Conservation (phyloP, 129 eudicot genomes). For the Ambrosia artemisiifolia region DNA sequence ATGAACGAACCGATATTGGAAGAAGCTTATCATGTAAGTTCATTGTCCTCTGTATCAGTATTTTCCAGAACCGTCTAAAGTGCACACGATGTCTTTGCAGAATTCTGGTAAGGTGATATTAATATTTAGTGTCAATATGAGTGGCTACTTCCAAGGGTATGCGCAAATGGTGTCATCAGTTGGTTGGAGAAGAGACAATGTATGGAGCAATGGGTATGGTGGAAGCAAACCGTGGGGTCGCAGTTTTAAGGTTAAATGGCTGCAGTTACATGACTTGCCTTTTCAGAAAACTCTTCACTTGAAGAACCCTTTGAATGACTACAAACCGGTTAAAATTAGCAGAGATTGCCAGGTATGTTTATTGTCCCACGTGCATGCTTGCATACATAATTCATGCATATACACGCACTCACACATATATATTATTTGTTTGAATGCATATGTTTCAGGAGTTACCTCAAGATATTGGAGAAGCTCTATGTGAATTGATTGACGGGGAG, state of each 20-base stretch:
- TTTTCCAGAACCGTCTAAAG: conserved; percentile 19
- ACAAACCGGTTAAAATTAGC: conserved; percentile 94
- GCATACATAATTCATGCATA: background rate
- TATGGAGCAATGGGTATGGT: conserved; percentile 90
- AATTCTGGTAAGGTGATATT: conserved; percentile 76
- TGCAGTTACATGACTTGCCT: conserved; percentile 67
- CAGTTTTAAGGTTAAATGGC: conserved; percentile 91
- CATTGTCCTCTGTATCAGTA: background rate
- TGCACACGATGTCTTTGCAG: conserved; percentile 53
- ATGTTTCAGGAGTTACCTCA: conserved; percentile 73
- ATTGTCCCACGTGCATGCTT: background rate
- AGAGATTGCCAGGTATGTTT: conserved; percentile 89
- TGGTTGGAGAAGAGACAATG: conserved; percentile 85
- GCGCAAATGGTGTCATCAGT: conserved; percentile 95
- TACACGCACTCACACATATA: background rate
- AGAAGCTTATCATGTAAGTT: conserved; percentile 89
- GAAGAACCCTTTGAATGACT: conserved; percentile 79
- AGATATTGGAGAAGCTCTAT: conserved; percentile 93
- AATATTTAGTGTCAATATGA: conserved; percentile 92
- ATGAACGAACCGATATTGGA: conserved; percentile 95
- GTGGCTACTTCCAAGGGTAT: conserved; percentile 96
- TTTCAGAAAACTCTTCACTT: conserved; percentile 91
- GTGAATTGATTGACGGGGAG: conserved; percentile 78
- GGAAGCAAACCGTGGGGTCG: conserved; percentile 91
- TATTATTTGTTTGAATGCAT: conserved; percentile 4